Evolutionary conservation across 805 yeast species (phyloP), one percentile per base, ranked within the genome.

Genomic region (Blastobotrys mokoenaii): DNA sequence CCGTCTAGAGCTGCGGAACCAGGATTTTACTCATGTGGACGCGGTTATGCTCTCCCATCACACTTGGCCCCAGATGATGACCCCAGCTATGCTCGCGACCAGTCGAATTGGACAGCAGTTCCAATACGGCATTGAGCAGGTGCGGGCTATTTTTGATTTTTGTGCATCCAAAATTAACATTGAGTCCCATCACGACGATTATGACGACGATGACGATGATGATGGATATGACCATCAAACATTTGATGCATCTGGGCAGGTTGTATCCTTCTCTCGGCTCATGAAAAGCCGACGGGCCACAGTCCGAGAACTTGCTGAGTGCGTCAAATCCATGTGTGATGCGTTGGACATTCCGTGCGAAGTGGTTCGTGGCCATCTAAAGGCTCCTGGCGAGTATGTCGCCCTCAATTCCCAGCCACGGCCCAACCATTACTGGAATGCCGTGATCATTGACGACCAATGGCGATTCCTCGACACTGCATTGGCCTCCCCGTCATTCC

Each of bases 361-460:
- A 49, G 71, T 87, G 1, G 79, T 93, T 1, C 67, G 79, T 20
- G 98, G 98, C 3, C 84, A 84, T 57, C 72, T 89, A 66, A 86
- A 89, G 59, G 76, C 80, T 20, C 95, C 96, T 7, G 79, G 79
- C 50, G 80, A 73, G 44, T 66, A 71, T 41, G 73, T 74, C 49
- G 76, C 69, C 48, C 53, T 53, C 9, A 62, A 62, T n/a, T 47
- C 56, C 1, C 22, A 31, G 17, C 74, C 71, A 51, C 65, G 67
- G n/a, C 61, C 80, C 32, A 86, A 88, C 56, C 98, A 93, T 63
- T 78, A 84, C 45, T 93, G 98, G 98, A 72, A 87, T 45, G 79
- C 95, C 1, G 79, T 88, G 1, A 61, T 82, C 31, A 64, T 88
- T 12, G 82, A 85, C 48, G 80, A 80, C 34, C 83, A 84, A 59